Percentiles rank a stretch among this genome's conserved stretches.
These are phyloP conservation scores for Xylariaceae sp. DNA, from an alignment of 2,329 filamentous ascomycete genomes.

Conservation along the genomic window DNA sequence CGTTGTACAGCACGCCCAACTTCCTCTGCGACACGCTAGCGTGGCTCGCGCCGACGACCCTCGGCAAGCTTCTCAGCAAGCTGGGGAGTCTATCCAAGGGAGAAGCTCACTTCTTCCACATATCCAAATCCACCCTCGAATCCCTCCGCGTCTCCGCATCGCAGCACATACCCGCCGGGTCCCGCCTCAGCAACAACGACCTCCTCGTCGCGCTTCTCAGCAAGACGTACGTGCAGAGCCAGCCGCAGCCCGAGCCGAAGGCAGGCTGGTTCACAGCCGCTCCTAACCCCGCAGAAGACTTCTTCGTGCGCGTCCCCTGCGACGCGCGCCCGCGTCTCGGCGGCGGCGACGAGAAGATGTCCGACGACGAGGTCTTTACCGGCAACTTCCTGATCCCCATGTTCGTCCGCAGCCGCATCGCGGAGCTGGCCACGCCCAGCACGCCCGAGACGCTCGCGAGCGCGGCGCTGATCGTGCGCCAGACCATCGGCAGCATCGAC, in stretches of 20 bases:
- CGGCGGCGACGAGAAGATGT: neutral
- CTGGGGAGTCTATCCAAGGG: neutral
- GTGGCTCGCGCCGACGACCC: neutral
- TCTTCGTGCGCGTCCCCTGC: neutral
- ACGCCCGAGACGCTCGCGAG: neutral
- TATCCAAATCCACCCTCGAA: neutral
- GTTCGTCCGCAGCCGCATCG: neutral
- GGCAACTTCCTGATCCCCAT: neutral
- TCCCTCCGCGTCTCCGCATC: neutral
- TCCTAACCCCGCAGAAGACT: neutral
- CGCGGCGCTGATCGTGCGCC: neutral
- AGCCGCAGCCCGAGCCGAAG: neutral
- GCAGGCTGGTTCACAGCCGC: neutral
- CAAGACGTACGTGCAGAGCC: neutral
- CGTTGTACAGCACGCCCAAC: neutral
- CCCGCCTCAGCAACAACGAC: neutral
- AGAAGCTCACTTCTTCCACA: neutral
- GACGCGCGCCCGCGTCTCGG: neutral
- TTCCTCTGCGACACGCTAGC: neutral
- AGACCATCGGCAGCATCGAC: neutral
- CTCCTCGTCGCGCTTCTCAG: neutral
- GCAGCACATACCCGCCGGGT: neutral
- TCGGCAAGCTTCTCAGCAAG: neutral
- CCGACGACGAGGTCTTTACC: neutral
- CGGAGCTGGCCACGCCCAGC: neutral